Base-by-base conservation (phyloP, 441 rosid species). In the Aleurites moluccanus region DNA sequence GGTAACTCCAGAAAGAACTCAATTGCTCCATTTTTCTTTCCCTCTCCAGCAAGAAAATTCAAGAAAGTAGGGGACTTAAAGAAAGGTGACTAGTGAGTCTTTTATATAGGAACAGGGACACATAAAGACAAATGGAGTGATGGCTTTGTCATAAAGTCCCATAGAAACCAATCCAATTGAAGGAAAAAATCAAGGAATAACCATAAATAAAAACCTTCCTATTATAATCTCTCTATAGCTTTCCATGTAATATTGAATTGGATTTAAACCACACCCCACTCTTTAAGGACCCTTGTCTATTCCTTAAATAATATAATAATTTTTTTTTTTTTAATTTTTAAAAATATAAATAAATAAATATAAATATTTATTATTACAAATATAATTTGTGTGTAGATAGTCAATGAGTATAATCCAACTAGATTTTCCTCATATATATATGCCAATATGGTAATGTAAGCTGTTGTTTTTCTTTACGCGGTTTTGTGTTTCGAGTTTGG, bases 11-110 rank as follows among this genome's bases (percentile, higher is more conserved):
- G 35, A 89, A 14, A 71, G 83, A 87, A 76, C 88, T 85, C 80
- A 91, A 73, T 0, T 90, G 96, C 62, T 92, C 99, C 99, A 93
- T 92, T 56, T 42, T 62, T 59, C 4, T 61, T 70, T 50, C n/a
- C 49, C 57, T 10, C n/a, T 50, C 68, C 15, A 53, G 62, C 64
- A 28, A 57, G n/a, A 21, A 16, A 49, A 27, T 8, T 27, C 13
- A 56, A 73, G 59, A n/a, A n/a, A 67, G 9, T 1, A 55, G 62
- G 79, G 81, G 84, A 71, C 60, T 78, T 70, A 10, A 66, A 52
- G 68, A 79, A 57, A 69, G 28, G 73, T 23, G 79, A 70, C 3
- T 11, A 11, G 74, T 62, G 75, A 50, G 75, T 76, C 14, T 75
- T 87, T 80, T 90, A 90, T 88, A 90, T 84, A 78, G 66, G 67